These are phyloP conservation scores for Hylodesmum podocarpum DNA, from an alignment of 306 rosid species.

Conservation along the genomic window DNA sequence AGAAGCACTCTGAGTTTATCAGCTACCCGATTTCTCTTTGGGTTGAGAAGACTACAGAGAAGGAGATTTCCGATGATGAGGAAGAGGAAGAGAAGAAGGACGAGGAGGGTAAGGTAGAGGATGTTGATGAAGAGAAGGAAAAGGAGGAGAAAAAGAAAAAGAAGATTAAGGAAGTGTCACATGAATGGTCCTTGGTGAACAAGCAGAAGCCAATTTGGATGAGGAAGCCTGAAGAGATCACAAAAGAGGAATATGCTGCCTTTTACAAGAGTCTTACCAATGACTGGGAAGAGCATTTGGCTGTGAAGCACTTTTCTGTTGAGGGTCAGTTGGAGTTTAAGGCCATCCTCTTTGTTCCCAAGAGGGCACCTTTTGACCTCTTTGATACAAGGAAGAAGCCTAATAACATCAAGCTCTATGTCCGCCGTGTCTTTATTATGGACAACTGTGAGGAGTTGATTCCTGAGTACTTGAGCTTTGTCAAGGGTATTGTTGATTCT, in stretches of 20 bases:
- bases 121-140: conserved; percentile 80
- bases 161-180: conserved; percentile 80
- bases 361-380: conserved; percentile 90
- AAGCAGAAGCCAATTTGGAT: conserved; percentile 94
- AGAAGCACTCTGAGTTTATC: conserved; percentile 91
- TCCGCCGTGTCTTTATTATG: conserved; percentile 85
- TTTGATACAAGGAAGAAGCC: conserved; percentile 91
- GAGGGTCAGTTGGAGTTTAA: conserved; percentile 90
- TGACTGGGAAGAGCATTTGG: conserved; percentile 88
- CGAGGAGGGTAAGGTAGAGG: conserved; percentile 89
- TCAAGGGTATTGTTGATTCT: conserved; percentile 86
- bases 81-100: conserved; percentile 95
- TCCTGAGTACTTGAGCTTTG: conserved; percentile 78
- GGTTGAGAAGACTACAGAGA: conserved; percentile 86
- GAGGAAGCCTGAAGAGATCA: conserved; percentile 89
- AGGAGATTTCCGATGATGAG: conserved; percentile 85
- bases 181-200: conserved; percentile 86
- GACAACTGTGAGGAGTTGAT: conserved; percentile 92
- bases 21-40: conserved; percentile 90
- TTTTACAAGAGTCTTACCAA: conserved; percentile 83
- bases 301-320: conserved; percentile 87
- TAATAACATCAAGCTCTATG: conserved; percentile 84
- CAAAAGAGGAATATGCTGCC: conserved; percentile 77
- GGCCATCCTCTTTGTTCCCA: conserved; percentile 84
- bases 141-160: conserved; percentile 88